Base-by-base conservation (phyloP, 2,329 filamentous ascomycete genomes). In the Venturia carpophila region DNA sequence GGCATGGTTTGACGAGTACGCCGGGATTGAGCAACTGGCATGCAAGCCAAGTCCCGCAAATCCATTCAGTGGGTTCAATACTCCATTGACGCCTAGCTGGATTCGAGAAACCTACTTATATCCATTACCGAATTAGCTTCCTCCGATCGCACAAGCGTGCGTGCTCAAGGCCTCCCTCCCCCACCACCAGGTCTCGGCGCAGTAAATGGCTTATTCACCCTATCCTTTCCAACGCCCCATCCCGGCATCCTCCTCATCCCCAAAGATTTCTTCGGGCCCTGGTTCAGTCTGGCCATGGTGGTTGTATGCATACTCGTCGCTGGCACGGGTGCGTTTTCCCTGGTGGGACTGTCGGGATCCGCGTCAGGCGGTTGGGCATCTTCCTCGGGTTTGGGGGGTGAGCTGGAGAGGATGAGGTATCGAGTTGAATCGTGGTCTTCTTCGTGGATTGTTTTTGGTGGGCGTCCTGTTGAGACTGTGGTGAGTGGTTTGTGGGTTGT, bases 171-270 rank as follows among this genome's bases (percentile, higher is more conserved):
- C 52, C 47, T 27, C 21, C 42, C 58, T 64, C 61, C 19, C 27
- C 39, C 65, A 43, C 42, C 67, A 27, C 24, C 17, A 15, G 39
- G 60, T 27, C 11, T 61, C 42, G 60, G 60, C 17, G 21, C 60
- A 42, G 60, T 43, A 43, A 61, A 61, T 5, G 60, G 60, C 13
- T 42, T 41, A 34, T 61, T 43, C 6, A 61, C 69, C 24, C 52
- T 58, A 10, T 70, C 68, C 24, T 24, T 52, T 10, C 47, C 47
- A 27, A 68, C 74, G 64, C 71, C 76, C 82, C 82, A 83, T 1
- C 79, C 79, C 67, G 81, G 77, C 75, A 84, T 77, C 63, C 76
- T 79, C 64, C 79, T 75, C 66, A 81, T 75, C 1, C 82, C 82
- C 64, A 83, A 68, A n/a, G 52, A 34, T 37, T 80, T 83, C 69